Conservation (phyloP, 208 protist species). For the Acanthamoeba healyi region DNA sequence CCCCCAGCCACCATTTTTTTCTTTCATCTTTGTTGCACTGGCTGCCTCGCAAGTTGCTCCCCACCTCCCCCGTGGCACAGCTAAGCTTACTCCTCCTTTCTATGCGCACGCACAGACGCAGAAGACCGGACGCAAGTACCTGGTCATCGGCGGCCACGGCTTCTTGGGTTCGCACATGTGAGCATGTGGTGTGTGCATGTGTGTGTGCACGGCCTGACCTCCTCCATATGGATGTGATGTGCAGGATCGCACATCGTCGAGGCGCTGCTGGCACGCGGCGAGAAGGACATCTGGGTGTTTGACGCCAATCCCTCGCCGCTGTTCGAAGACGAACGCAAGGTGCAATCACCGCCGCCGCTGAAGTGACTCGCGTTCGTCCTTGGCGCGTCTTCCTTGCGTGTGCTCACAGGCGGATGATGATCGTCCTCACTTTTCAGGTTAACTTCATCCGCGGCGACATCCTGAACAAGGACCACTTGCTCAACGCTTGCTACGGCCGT, state of each 20-base stretch:
- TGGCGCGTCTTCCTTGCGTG: background rate
- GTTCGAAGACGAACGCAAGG: constrained; percentile 41
- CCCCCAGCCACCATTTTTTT: background rate
- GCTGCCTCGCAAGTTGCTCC: too few relatives aligned
- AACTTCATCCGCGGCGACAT: constrained; percentile 34
- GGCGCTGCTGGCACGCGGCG: constrained; percentile 49
- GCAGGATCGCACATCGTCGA: constrained; percentile 64
- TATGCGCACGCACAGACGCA: too few relatives aligned
- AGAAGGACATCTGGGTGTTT: constrained; percentile 43
- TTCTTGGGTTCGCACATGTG: too few relatives aligned
- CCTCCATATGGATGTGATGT: background rate
- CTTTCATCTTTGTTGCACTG: background rate
- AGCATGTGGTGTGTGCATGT: too few relatives aligned
- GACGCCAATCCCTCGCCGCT: background rate
- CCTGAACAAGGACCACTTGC: constrained; percentile 19
- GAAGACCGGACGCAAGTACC: constrained; percentile 2
- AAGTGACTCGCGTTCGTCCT: background rate
- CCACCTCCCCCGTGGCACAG: too few relatives aligned
- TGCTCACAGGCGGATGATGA: too few relatives aligned
- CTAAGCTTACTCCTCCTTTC: too few relatives aligned
- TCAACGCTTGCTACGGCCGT: constrained; percentile 5
- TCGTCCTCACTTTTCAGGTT: background rate
- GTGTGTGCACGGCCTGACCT: too few relatives aligned
- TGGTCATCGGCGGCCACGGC: constrained; percentile 58
- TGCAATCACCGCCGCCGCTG: background rate